Conservation (phyloP, 108 stramenopile species). For the Nitzschia inconspicua region DNA sequence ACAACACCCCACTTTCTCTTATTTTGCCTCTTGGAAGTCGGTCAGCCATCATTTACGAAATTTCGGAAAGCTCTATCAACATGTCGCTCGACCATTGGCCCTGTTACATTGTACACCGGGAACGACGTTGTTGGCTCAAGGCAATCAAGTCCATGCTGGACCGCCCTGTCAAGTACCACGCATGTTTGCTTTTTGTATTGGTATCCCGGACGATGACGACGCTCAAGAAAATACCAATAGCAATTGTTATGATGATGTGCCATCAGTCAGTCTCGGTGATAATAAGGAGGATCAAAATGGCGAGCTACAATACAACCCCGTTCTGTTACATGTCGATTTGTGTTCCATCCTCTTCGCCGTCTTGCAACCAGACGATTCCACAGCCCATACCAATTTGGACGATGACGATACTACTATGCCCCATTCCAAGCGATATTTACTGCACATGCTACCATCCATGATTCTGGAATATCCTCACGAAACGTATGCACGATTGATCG, state of each 20-base stretch:
- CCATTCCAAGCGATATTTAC: conserved; percentile 21
- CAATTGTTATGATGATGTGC: background rate
- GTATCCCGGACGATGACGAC: conserved; percentile 38
- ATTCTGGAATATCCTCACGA: conserved; percentile 44
- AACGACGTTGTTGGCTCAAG: conserved; percentile 54
- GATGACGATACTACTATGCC: background rate
- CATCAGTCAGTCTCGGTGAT: background rate
- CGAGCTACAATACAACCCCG: conserved; percentile 67
- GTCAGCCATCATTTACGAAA: conserved; percentile 36
- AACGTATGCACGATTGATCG: conserved; percentile 42
- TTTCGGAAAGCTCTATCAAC: conserved; percentile 67
- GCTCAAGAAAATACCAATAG: background rate
- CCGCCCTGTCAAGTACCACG: conserved; percentile 45
- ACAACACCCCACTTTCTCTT: conserved; percentile 23
- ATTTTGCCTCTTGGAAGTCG: conserved; percentile 30
- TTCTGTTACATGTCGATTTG: conserved; percentile 59
- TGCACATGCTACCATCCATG: conserved; percentile 28
- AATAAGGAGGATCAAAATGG: conserved; percentile 53
- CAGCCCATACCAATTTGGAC: too few relatives aligned
- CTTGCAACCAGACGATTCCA: conserved; percentile 32
- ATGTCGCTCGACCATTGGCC: conserved; percentile 14
- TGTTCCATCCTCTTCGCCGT: conserved; percentile 54
- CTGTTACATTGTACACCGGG: conserved; percentile 43
- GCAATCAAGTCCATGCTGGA: conserved; percentile 75
- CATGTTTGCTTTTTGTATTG: conserved; percentile 75